phyloP scores from a whole-genome alignment of 1,284 basidiomycete genomes.

The Puccinia coronata region DNA sequence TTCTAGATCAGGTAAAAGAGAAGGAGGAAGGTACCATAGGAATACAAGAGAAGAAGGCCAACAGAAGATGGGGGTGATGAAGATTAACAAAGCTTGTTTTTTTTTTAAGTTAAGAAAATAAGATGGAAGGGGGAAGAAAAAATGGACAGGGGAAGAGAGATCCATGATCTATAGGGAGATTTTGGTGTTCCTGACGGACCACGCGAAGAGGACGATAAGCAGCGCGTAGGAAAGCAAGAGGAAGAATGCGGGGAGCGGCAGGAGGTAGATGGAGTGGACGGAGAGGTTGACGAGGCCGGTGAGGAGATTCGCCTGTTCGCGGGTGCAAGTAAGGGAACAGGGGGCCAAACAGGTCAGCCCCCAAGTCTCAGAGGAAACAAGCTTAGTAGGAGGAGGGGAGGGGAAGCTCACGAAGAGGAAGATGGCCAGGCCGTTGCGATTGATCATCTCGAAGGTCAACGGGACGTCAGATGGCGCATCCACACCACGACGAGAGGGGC shows the following conservation, averaged over 20 bases:
- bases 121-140: too few species aligned
- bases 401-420: conserved; percentile 72
- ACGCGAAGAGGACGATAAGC: conserved; percentile 67
- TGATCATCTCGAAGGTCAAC: conserved; percentile 70
- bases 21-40: too few species aligned
- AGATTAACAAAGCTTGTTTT: too few species aligned
- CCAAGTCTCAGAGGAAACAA: conserved; percentile 11
- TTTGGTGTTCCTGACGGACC: conserved; percentile 61
- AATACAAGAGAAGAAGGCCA: too few species aligned
- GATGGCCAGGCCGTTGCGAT: conserved; percentile 73
- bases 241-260: conserved; percentile 66
- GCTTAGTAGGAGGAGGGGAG: conserved; percentile 3
- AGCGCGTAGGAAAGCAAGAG: conserved; percentile 71
- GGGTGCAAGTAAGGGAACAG: not conserved
- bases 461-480: not conserved
- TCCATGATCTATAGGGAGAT: not conserved
- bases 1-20: too few species aligned
- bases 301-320: conserved; percentile 74
- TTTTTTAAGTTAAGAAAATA: too few species aligned
- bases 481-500: too few species aligned
- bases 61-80: too few species aligned
- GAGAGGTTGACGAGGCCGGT: conserved; percentile 84
- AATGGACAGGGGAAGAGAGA: too few species aligned
- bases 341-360: not conserved
- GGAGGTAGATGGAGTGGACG: conserved; percentile 78